phyloP scores from a whole-genome alignment of 129 eudicot species.

The Smallanthus sonchifolius region DNA sequence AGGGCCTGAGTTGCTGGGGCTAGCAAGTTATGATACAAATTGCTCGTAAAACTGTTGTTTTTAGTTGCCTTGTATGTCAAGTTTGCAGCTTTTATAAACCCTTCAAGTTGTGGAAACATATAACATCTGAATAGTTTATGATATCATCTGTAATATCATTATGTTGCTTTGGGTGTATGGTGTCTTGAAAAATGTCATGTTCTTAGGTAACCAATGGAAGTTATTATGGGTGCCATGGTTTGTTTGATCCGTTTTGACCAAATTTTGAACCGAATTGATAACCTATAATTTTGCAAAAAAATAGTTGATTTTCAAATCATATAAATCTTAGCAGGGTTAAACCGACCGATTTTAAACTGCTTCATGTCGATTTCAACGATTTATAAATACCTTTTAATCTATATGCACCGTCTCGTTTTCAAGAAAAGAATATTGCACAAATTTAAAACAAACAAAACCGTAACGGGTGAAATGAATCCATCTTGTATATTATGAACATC shows the following conservation, averaged over 20 bases:
- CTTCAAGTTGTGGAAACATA: constrained; percentile 23
- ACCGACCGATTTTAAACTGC: no score
- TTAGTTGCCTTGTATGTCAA: constrained; percentile 11
- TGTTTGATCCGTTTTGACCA: neutral
- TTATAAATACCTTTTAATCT: no score
- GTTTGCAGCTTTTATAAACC: constrained; percentile 26
- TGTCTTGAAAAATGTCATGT: constrained; percentile 13
- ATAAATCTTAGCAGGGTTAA: no score
- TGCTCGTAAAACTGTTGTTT: constrained; percentile 41
- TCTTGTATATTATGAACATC: neutral
- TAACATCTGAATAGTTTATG: constrained; percentile 23
- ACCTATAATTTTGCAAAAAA: neutral
- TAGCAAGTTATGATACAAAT: constrained; percentile 85
- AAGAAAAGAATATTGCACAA: neutral
- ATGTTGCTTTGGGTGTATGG: constrained; percentile 18
- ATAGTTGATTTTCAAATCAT: no score
- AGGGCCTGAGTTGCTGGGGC: constrained; percentile 96
- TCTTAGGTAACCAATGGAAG: constrained; percentile 18
- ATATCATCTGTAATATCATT: constrained; percentile 28
- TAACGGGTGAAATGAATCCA: neutral
- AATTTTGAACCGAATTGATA: neutral
- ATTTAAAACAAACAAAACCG: neutral
- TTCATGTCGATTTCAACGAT: no score
- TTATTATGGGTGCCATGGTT: neutral
- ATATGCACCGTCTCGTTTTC: neutral